Conservation (phyloP, 148 eudicot species). For the Persicaria tinctoria region DNA sequence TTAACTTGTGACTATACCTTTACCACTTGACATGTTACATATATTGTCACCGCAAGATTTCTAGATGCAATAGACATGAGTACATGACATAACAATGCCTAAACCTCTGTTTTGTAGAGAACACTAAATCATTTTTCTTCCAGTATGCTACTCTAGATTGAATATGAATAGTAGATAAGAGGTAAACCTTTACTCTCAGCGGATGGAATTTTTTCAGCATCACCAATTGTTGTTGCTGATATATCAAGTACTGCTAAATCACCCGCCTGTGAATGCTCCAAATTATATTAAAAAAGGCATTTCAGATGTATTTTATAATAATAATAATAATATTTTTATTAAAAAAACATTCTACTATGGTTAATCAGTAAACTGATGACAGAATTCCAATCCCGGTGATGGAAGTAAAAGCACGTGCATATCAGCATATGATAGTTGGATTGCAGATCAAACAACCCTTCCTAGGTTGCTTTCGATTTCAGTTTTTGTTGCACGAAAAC, state of each 20-base stretch:
- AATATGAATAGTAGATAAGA: constrained; percentile 8
- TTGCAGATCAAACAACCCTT: no score
- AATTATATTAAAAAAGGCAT: background rate
- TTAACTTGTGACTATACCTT: background rate
- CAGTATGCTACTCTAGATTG: background rate
- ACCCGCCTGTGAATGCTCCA: constrained; percentile 47
- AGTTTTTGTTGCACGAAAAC: no score
- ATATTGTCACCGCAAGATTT: background rate
- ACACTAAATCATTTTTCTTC: constrained; percentile 1
- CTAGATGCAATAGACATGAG: background rate
- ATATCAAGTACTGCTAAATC: constrained; percentile 93
- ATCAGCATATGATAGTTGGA: no score
- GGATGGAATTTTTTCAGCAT: constrained; percentile 68
- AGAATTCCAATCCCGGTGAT: background rate
- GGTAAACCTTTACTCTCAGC: constrained; percentile 89
- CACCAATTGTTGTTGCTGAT: constrained; percentile 79
- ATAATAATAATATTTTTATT: background rate
- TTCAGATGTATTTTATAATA: no score
- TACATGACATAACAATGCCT: background rate
- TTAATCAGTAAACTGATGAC: background rate
- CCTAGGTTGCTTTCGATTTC: no score
- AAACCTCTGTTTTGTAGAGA: background rate
- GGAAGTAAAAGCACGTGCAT: no score
- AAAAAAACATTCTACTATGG: background rate
- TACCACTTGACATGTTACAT: background rate